Percentiles rank a stretch among this genome's conserved stretches.
Evolutionary conservation across 129 eudicot genomes (phyloP).

Genomic region (Oenanthe sinensis): DNA sequence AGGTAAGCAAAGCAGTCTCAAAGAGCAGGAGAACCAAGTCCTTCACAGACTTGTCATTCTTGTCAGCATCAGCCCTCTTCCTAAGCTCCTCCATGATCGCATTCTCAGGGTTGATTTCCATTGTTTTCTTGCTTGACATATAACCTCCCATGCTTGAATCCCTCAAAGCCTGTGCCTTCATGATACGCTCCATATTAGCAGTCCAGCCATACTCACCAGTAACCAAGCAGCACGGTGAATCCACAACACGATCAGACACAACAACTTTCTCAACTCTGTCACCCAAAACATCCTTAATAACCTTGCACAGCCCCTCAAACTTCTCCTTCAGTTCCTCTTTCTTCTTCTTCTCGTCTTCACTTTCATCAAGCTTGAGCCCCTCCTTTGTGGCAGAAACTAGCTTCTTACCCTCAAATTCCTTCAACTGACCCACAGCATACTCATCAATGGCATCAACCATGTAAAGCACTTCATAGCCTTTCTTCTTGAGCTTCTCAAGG

Average conservation of each 20-base stretch:
- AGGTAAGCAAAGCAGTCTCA: constrained; percentile 85
- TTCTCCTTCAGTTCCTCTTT: constrained; percentile 61
- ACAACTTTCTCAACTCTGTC: constrained; percentile 87
- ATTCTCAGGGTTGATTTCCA: constrained; percentile 93
- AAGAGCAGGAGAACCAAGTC: constrained; percentile 79
- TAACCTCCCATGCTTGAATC: constrained; percentile 97
- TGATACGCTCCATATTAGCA: constrained; percentile 94
- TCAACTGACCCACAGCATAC: constrained; percentile 78
- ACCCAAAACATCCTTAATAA: constrained; percentile 75
- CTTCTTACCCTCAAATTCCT: constrained; percentile 97
- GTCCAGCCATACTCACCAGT: constrained; percentile 97
- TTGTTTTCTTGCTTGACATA: constrained; percentile 93
- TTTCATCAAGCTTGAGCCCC: constrained; percentile 83
- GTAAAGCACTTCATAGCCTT: constrained; percentile 75
- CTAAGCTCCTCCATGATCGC: constrained; percentile 90
- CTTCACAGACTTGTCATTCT: constrained; percentile 90
- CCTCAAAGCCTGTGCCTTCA: constrained; percentile 94
- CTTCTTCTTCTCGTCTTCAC: constrained; percentile 70
- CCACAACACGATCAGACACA: constrained; percentile 91
- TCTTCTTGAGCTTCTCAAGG: constrained; percentile 84
- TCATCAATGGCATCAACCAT: constrained; percentile 98
- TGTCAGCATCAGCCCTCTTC: constrained; percentile 91
- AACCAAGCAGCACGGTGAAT: constrained; percentile 94
- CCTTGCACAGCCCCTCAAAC: constrained; percentile 82
- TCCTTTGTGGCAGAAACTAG: constrained; percentile 91